Evolutionary conservation across 2,329 filamentous ascomycete species (phyloP).

Genomic region (Phyllosticta citrichinensis): DNA sequence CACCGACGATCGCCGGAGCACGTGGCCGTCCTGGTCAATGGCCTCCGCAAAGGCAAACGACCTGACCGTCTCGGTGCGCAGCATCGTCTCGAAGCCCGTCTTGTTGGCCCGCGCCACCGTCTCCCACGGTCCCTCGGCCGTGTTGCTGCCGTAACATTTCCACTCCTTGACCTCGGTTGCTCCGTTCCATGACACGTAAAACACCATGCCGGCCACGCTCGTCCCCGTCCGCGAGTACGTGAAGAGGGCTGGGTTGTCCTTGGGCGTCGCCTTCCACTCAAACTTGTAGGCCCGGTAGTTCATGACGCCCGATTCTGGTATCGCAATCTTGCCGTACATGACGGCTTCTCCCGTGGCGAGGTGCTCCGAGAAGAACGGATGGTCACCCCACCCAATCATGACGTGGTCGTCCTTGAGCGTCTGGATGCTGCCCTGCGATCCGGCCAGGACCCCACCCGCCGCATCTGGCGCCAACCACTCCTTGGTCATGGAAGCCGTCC

Average conservation of each 20-base stretch:
- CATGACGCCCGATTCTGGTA: conserved; percentile 27
- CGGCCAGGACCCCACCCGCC: conserved; percentile 35
- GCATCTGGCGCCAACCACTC: conserved; percentile 40
- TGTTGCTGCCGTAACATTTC: conserved; percentile 39
- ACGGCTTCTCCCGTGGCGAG: conserved; percentile 39
- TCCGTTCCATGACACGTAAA: conserved; percentile 47
- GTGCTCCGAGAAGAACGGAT: conserved; percentile 34
- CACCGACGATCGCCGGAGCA: conserved; percentile 23
- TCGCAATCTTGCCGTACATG: conserved; percentile 42
- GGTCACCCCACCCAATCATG: conserved; percentile 48
- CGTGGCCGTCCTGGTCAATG: conserved; percentile 10
- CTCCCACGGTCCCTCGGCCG: conserved; percentile 24
- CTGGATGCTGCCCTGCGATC: conserved; percentile 45
- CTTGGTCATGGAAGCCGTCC: conserved; percentile 37
- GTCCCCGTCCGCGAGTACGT: conserved; percentile 11
- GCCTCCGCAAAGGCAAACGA: conserved; percentile 12
- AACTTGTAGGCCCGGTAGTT: conserved; percentile 48
- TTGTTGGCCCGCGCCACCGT: conserved; percentile 31
- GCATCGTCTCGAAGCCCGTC: conserved; percentile 35
- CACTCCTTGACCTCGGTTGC: conserved; percentile 38
- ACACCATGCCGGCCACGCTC: conserved; percentile 23
- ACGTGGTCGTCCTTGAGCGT: conserved; percentile 44
- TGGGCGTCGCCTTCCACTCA: conserved; percentile 38
- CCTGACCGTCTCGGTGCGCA: conserved; percentile 9
- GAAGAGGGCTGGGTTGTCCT: conserved; percentile 10